Conservation (phyloP, 129 eudicot genomes). For the Pulicaria dysenterica region DNA sequence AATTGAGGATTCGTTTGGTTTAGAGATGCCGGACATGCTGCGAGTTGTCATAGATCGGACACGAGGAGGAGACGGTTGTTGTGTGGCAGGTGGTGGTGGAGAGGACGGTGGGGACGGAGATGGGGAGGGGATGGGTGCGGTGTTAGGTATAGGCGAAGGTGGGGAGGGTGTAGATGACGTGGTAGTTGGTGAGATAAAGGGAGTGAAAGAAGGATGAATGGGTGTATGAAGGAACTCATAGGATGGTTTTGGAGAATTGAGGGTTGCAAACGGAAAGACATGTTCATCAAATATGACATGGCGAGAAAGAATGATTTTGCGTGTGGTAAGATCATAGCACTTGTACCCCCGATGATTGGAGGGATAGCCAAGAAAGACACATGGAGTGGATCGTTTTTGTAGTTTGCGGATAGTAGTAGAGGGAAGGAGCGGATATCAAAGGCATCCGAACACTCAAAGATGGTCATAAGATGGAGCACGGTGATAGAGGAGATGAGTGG, state of each 20-base stretch:
- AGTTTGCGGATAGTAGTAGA: slow-evolving; percentile 9
- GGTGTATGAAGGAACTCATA: neutral
- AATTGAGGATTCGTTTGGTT: neutral
- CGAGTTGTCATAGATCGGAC: neutral
- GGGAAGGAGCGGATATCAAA: neutral
- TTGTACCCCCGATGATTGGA: neutral
- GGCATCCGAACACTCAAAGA: slow-evolving; percentile 23
- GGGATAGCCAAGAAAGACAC: slow-evolving; percentile 23
- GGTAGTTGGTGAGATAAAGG: no score
- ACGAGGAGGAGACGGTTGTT: neutral
- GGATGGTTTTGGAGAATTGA: neutral
- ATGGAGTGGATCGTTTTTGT: slow-evolving; percentile 3
- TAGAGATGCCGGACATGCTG: neutral
- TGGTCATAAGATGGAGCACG: neutral
- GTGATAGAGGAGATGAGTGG: neutral
- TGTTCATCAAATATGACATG: slow-evolving; percentile 12
- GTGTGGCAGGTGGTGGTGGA: neutral
- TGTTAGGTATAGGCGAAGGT: no score
- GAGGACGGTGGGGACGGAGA: no score
- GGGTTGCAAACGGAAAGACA: neutral
- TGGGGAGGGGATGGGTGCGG: no score
- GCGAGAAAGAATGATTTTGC: slow-evolving; percentile 5
- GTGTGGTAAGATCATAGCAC: neutral
- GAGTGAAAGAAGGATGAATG: no score
- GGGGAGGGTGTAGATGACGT: no score